phyloP scores from a whole-genome alignment of 2,329 filamentous ascomycete species.

The Ceratocystiopsis sp. region DNA sequence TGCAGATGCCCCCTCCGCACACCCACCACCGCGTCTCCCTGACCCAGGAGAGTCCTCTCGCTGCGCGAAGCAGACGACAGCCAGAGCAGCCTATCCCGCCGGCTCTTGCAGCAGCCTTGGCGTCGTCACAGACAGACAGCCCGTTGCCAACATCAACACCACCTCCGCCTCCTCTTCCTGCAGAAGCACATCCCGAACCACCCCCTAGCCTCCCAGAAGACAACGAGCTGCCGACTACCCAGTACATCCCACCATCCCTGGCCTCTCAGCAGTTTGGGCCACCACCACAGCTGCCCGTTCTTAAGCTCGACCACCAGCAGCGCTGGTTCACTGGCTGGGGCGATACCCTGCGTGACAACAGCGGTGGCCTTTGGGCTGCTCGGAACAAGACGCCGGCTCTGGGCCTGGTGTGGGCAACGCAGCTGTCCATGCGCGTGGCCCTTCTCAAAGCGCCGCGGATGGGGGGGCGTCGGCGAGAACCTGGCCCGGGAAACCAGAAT shows the following conservation, averaged over 20 bases:
- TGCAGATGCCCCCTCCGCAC: too few relatives aligned
- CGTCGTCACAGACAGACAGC: too few relatives aligned
- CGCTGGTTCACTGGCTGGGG: slow-evolving; percentile 95
- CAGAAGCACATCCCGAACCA: background rate
- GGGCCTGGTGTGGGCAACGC: slow-evolving; percentile 80
- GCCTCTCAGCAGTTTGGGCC: slow-evolving; percentile 1
- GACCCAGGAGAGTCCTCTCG: slow-evolving; percentile 32
- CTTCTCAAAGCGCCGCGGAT: slow-evolving; percentile 50
- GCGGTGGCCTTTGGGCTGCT: slow-evolving; percentile 23
- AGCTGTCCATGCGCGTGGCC: slow-evolving; percentile 68
- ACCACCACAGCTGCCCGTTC: slow-evolving; percentile 25
- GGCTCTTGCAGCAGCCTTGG: background rate
- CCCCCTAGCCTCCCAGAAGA: too few relatives aligned
- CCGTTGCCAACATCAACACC: slow-evolving; percentile 22
- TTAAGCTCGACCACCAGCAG: slow-evolving; percentile 77
- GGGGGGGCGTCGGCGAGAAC: slow-evolving; percentile 20
- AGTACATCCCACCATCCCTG: slow-evolving; percentile 10
- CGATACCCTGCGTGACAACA: slow-evolving; percentile 36
- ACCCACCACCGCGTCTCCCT: background rate
- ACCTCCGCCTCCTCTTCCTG: slow-evolving; percentile 8
- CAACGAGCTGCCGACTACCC: background rate
- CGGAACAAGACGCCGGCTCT: slow-evolving; percentile 68
- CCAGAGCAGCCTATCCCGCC: background rate
- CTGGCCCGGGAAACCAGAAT: slow-evolving; percentile 19
- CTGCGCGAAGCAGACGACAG: slow-evolving; percentile 23